Evolutionary conservation across 2,329 filamentous ascomycete genomes (phyloP), one percentile per base, ranked within the genome.

Genomic region (Coccinonectria pachysandricola): DNA sequence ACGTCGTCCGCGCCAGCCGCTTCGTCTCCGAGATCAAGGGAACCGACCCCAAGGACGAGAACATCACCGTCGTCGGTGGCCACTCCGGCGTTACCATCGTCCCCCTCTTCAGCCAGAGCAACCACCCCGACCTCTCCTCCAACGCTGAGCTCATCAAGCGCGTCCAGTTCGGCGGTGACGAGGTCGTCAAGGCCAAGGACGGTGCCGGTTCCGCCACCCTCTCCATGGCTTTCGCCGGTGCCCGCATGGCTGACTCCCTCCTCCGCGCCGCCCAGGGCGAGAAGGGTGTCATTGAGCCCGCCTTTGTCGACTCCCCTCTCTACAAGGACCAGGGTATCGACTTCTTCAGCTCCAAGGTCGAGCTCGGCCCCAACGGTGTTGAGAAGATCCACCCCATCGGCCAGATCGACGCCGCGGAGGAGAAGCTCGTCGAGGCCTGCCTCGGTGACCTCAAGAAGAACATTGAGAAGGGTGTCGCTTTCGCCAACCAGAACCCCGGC

Each of bases 51-150:
- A 76, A 77, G 55, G 75, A 82, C 59, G 87, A 95, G 79, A 81
- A 84, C 62, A 87, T 98, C 65, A 83, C 84, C 60, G 91, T 98
- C 48, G 74, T 98, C 40, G 91, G 91, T 59, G 91, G 91, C 47
- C 91, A 98, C 81, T 92, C 83, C 36, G 91, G 91, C 57, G 85
- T 91, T 54, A 98, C 91, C 66, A 98, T 98, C 53, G 91, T 98
- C 26, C 91, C 91, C 40, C 81, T 98, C 49, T 86, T 98, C 68
- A 88, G 80, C 56, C 91, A 96, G 73, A 85, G 82, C 61, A 79
- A 68, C 62, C 82, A 94, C 75, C 68, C 79, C 50, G 75, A 83
- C 53, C 83, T 96, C 50, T 67, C 74, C 49, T 79, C 84, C 60
- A 69, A 86, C 60, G 68, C 75, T 53, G 71, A 72, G 37, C 84